Evolutionary conservation across 2,329 filamentous ascomycete genomes (phyloP).

Genomic region (Pseudogymnoascus sp.): DNA sequence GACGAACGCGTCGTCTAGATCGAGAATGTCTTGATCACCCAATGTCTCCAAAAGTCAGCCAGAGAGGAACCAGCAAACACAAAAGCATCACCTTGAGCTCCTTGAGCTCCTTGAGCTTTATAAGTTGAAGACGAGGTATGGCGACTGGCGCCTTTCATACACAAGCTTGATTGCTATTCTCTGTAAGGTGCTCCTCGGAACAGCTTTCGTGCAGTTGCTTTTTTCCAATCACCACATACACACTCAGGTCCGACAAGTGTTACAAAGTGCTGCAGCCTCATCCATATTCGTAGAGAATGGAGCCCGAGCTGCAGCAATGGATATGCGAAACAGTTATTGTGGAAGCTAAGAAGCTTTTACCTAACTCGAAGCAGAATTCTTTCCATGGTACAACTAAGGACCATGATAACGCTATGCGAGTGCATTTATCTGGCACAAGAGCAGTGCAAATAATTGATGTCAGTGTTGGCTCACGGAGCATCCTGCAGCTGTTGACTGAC

Average conservation of each 20-base stretch:
- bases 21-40: neutral
- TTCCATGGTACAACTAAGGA: neutral
- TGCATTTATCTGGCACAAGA: constrained; percentile 3
- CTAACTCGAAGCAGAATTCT: neutral
- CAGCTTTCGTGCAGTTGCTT: neutral
- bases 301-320: neutral
- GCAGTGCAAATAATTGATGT: neutral
- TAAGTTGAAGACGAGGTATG: neutral
- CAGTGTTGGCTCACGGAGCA: neutral
- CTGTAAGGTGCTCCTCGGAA: neutral
- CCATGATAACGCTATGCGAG: neutral
- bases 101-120: neutral
- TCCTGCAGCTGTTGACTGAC: neutral
- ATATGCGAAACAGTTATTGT: neutral
- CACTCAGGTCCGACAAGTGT: neutral
- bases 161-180: neutral
- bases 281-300: neutral
- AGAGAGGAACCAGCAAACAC: neutral
- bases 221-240: neutral
- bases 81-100: neutral
- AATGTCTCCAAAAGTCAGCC: neutral
- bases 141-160: neutral
- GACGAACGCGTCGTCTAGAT: neutral
- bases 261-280: neutral
- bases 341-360: neutral